A percentile compares a stretch with the other conserved stretches of the same genome.
Evolutionary conservation across 2,329 filamentous ascomycete species (phyloP).

Genomic region (Penicillium crustosum): DNA sequence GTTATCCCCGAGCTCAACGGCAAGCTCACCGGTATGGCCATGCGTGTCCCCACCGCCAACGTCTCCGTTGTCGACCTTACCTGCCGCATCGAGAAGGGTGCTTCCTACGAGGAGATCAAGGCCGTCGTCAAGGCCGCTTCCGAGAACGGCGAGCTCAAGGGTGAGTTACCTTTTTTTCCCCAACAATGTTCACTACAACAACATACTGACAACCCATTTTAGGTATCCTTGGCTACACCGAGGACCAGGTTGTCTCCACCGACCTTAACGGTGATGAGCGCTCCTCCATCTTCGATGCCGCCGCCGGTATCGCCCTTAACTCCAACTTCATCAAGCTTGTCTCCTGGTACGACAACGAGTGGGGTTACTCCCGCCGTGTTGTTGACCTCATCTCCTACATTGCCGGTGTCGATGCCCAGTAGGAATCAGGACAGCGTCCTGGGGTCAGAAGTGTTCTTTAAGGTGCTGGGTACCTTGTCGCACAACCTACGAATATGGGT

Average conservation of each 20-base stretch:
- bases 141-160: constrained; percentile 74
- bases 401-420: constrained; percentile 67
- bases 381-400: constrained; percentile 75
- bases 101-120: constrained; percentile 80
- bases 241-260: constrained; percentile 93
- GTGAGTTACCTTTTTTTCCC: background rate
- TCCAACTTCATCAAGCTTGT: constrained; percentile 98
- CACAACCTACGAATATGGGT: background rate
- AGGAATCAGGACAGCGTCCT: constrained; percentile 38
- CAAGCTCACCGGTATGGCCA: constrained; percentile 99
- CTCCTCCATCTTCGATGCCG: constrained; percentile 99
- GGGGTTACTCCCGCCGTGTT: constrained; percentile 97
- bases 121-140: constrained; percentile 81
- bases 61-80: constrained; percentile 99
- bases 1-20: constrained; percentile 97
- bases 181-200: no score
- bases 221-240: constrained; percentile 85
- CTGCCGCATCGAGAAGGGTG: constrained; percentile 86
- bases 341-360: constrained; percentile 99
- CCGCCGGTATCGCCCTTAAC: constrained; percentile 98
- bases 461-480: constrained; percentile 17
- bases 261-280: constrained; percentile 89
- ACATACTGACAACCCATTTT: background rate
- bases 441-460: constrained; percentile 39
- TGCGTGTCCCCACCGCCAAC: constrained; percentile 98